Percentiles rank a stretch among this genome's conserved stretches.
Conservation (phyloP, 352 stramenopile species). For the Phytophthora melonis region DNA sequence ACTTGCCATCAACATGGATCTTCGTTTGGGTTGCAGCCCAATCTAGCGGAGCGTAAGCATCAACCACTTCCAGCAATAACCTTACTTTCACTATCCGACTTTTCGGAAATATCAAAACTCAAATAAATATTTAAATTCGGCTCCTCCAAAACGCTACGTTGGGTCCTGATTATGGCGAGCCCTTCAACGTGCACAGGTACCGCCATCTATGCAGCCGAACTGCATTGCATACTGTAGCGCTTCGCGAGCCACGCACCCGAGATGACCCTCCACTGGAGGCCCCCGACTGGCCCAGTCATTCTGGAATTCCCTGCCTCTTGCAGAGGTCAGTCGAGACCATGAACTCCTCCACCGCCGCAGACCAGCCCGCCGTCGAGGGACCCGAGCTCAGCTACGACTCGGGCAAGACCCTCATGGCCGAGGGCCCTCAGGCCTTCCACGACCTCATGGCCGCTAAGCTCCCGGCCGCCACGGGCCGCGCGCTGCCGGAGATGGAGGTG, state of each 20-base stretch:
- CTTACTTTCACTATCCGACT: background rate
- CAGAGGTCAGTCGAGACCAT: background rate
- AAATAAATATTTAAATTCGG: background rate
- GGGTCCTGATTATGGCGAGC: background rate
- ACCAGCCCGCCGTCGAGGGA: background rate
- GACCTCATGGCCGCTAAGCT: slow-evolving; percentile 2
- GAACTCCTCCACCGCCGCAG: background rate
- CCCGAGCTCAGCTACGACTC: slow-evolving; percentile 1
- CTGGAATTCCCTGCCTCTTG: background rate
- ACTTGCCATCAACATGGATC: background rate
- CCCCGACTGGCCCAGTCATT: background rate
- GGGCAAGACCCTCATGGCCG: slow-evolving; percentile 2
- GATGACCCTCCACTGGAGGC: background rate
- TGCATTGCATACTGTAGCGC: background rate
- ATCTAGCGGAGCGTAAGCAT: background rate
- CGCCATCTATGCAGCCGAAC: background rate
- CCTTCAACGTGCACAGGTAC: background rate
- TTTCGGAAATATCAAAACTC: background rate
- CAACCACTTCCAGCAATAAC: background rate
- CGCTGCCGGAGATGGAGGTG: background rate
- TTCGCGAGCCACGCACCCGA: background rate
- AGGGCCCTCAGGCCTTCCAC: background rate
- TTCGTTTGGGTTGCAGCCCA: background rate
- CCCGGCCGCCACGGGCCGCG: background rate
- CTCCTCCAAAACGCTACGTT: background rate